Evolutionary conservation across 2,329 filamentous ascomycete species (phyloP), one percentile per base, ranked within the genome.

Genomic region (Pseudogymnoascus sp.): DNA sequence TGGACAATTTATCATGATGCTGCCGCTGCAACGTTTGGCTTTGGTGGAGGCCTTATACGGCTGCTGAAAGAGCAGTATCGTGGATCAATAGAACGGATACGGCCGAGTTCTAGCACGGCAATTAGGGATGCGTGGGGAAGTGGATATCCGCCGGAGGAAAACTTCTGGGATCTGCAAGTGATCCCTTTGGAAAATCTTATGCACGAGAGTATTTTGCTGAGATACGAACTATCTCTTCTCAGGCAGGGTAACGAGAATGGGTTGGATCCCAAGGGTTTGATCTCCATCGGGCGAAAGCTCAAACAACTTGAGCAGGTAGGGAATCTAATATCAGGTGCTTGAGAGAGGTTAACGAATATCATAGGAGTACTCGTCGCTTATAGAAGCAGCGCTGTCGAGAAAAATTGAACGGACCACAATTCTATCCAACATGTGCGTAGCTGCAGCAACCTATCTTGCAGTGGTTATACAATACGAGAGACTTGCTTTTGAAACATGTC

Each of bases 1-100:
- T 63, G 62, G 60, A 41, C 60, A 27, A 59, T 61, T 2, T 62
- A 59, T 21, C 60, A 62, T 62, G 62, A 63, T 62, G 62, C 62
- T 15, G 44, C 36, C 29, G 60, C 62, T 27, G 48, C 59, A 58
- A 63, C 51, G 10, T 63, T 62, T 51, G 62, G 62, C 3, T 42
- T 62, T n/a, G 59, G 59, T 6, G 60, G 62, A 13, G 31, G 51
- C 33, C 21, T 63, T 17, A 63, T 62, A 17, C 29, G 39, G 27
- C 33, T 61, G 17, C 38, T 63, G 7, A 63, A 62, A 36, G 61
- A 62, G 48, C 35, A 62, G 42, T 62, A 59, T 31, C 61, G 48
- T 42, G 61, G 42, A 29, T 33, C 35, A n/a, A 62, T 62, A 21
- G 44, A 17, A 27, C 59, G 39, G 41, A 61, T 59, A 15, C 48